Conservation (phyloP, 768 basidiomycete genomes). For the Mycena albidolilacea region DNA sequence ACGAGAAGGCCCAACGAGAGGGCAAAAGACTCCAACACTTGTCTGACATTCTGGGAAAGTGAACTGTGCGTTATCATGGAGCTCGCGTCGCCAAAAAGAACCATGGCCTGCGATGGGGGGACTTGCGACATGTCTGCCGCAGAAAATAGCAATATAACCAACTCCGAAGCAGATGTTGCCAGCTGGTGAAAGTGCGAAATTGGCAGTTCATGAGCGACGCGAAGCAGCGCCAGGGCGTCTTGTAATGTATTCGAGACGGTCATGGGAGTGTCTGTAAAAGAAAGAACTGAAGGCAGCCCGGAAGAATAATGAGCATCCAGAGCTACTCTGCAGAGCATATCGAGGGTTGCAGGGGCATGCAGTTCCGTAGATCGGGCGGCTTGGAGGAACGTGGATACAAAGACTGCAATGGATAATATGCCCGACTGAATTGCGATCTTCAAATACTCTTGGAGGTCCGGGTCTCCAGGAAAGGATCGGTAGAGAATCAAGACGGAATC, state of each 20-base stretch:
- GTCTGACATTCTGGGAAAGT: slow-evolving; percentile 67
- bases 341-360: slow-evolving; percentile 75
- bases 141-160: slow-evolving; percentile 73
- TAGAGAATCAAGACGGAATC: slow-evolving; percentile 81
- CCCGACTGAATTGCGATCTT: slow-evolving; percentile 70
- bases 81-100: slow-evolving; percentile 63
- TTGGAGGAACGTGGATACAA: slow-evolving; percentile 76
- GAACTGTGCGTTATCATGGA: slow-evolving; percentile 67
- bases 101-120: slow-evolving; percentile 71
- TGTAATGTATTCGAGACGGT: slow-evolving; percentile 68
- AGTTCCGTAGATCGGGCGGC: slow-evolving; percentile 76
- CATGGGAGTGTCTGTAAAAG: slow-evolving; percentile 63
- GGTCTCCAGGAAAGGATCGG: slow-evolving; percentile 78
- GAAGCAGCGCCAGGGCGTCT: slow-evolving; percentile 72
- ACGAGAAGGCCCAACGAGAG: slow-evolving; percentile 72
- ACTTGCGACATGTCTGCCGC: slow-evolving; percentile 76
- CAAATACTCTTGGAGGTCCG: slow-evolving; percentile 76
- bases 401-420: slow-evolving; percentile 70
- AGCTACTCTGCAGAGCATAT: slow-evolving; percentile 77
- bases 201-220: slow-evolving; percentile 68
- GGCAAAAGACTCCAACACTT: slow-evolving; percentile 71
- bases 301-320: slow-evolving; percentile 76
- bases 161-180: slow-evolving; percentile 71
- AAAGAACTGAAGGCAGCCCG: slow-evolving; percentile 68
- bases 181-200: slow-evolving; percentile 73